phyloP scores from a whole-genome alignment of 768 basidiomycete species.

The Mycena galericulata region DNA sequence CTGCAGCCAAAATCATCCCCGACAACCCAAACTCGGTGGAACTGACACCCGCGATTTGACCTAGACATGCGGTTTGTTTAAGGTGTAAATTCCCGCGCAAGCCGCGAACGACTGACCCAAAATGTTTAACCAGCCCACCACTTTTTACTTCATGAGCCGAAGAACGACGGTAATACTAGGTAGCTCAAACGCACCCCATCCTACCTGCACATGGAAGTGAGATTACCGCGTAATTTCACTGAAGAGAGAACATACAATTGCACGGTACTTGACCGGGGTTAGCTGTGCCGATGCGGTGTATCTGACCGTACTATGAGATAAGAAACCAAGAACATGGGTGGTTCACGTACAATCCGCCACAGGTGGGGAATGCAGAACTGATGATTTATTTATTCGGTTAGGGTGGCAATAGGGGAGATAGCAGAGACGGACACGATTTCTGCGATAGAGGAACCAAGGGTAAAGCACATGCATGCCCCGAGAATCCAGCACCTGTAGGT shows the following conservation, averaged over 20 bases:
- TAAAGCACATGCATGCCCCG: conserved; percentile 79
- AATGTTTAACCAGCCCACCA: conserved; percentile 89
- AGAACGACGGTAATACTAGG: too few relatives aligned
- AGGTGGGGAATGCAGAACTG: conserved; percentile 70
- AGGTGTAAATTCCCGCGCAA: background rate
- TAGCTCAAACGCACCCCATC: too few relatives aligned
- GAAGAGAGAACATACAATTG: conserved; percentile 56
- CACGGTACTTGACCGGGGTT: conserved; percentile 72
- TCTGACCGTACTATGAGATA: conserved; percentile 44
- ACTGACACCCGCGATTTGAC: conserved; percentile 87
- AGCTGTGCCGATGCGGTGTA: conserved; percentile 88
- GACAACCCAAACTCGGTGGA: conserved; percentile 88
- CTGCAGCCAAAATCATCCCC: conserved; percentile 85
- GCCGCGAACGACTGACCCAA: conserved; percentile 58
- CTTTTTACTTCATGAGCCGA: too few relatives aligned
- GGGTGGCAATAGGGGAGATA: too few relatives aligned
- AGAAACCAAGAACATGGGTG: background rate
- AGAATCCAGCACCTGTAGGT: conserved; percentile 82
- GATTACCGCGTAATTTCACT: background rate
- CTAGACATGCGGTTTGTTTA: conserved; percentile 46
- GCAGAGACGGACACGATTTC: conserved; percentile 63
- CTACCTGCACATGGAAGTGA: conserved; percentile 56
- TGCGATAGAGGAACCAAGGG: conserved; percentile 78
- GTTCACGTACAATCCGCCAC: conserved; percentile 71
- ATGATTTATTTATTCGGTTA: too few relatives aligned